Evolutionary conservation across 208 protist genomes (phyloP), one percentile per base, ranked within the genome.

Genomic region (Sergeia podlipaevii): DNA sequence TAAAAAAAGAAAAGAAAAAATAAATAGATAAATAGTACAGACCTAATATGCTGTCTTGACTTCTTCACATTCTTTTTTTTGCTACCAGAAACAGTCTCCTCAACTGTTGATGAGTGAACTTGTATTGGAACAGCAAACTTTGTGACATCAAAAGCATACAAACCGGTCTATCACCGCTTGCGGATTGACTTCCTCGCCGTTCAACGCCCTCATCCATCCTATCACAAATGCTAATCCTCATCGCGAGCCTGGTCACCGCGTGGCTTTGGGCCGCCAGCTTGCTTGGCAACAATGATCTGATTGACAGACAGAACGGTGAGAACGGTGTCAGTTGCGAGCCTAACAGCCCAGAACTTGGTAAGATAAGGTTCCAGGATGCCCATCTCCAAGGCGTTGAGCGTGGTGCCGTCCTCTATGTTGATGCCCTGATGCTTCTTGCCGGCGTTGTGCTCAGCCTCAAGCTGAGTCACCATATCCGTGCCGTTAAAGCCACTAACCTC

Each of bases 211-310:
- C 13, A n/a, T 38, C 34, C 34, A 11, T 38, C 34, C 34, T 38
- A n/a, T n/a, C n/a, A n/a, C n/a, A n/a, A n/a, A n/a, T 1, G 7
- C 71, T 64, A 80, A 36, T 86, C 73, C n/a, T 76, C 91, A 46
- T 97, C 91, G 37, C 86, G 77, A 3, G 85, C 87, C 50, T 92
- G 81, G 47, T 90, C 85, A 7, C 77, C 71, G 53, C 81, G 87
- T 42, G 78, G 77, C 80, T 98, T 98, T 13, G 97, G 96, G 23
- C 97, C 97, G 46, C 97, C 97, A 8, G 98, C 97, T 56, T 96
- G 94, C 76, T 98, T 98, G n/a, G 94, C 71, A 76, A 99, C 97
- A 71, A 99, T 99, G 63, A 99, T 99, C 75, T 97, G 86, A 59
- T 93, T 93, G 23, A 96, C 81, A 11, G 75, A 84, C 1, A 99